phyloP scores from a whole-genome alignment of 768 basidiomycete genomes.

The Kwoniella dendrophila region DNA sequence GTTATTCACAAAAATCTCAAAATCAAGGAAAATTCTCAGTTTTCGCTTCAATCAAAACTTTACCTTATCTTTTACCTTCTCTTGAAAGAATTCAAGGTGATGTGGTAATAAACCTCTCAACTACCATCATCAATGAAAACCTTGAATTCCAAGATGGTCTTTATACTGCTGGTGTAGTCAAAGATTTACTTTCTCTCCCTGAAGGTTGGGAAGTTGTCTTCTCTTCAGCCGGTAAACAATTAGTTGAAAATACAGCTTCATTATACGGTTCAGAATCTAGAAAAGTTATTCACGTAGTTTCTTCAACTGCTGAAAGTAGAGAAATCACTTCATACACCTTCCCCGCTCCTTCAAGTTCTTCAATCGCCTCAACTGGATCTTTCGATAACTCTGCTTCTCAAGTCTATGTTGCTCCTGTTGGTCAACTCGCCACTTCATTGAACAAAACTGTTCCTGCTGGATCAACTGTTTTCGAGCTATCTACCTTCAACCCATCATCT shows the following conservation, averaged over 20 bases:
- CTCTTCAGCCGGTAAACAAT: constrained; percentile 75
- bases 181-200: constrained; percentile 36
- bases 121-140: constrained; percentile 65
- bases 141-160: constrained; percentile 78
- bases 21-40: constrained; percentile 54
- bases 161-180: constrained; percentile 37
- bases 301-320: constrained; percentile 76
- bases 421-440: constrained; percentile 20
- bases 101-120: constrained; percentile 80
- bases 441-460: constrained; percentile 16
- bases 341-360: constrained; percentile 56
- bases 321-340: constrained; percentile 68
- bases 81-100: constrained; percentile 72
- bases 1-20: constrained; percentile 64
- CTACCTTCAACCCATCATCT: constrained; percentile 36
- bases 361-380: constrained; percentile 58
- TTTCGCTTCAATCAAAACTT: constrained; percentile 74
- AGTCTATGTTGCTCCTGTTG: constrained; percentile 42
- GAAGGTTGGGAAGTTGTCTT: constrained; percentile 65
- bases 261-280: constrained; percentile 65
- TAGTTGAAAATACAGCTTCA: constrained; percentile 72
- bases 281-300: constrained; percentile 84
- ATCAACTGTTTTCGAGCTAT: constrained; percentile 29
- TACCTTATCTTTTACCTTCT: constrained; percentile 79
- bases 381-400: constrained; percentile 36